phyloP scores from a whole-genome alignment of 495 filamentous ascomycete genomes.

The Viridothelium virens region DNA sequence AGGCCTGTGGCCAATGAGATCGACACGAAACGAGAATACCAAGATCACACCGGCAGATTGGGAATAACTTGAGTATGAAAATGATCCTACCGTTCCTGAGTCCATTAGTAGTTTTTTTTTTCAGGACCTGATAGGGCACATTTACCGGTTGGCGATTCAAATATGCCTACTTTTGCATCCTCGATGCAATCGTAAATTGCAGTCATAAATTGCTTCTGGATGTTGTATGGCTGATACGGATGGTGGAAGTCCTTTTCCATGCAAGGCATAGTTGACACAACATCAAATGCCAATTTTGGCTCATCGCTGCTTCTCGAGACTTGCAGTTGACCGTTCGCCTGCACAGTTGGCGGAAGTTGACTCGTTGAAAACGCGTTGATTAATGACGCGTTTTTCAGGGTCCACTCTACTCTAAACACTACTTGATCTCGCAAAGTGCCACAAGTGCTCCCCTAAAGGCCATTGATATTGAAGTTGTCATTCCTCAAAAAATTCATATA shows the following conservation, averaged over 20 bases:
- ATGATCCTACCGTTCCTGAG: constrained; percentile 35
- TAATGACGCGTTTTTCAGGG: background rate
- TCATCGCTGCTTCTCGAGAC: background rate
- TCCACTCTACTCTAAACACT: background rate
- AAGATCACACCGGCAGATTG: background rate
- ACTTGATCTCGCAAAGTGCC: background rate
- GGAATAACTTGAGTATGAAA: background rate
- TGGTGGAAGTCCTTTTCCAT: constrained; percentile 67
- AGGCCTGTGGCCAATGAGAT: too few species aligned
- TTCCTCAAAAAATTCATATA: background rate
- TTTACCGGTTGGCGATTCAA: constrained; percentile 84
- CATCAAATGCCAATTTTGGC: background rate
- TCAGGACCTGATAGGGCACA: too few species aligned
- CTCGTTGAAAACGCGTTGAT: background rate
- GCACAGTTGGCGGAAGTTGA: background rate
- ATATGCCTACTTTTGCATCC: constrained; percentile 72
- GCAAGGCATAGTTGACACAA: background rate
- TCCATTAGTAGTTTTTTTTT: too few species aligned
- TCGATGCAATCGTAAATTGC: constrained; percentile 77
- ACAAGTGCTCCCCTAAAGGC: background rate
- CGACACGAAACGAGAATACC: background rate
- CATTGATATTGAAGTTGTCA: background rate
- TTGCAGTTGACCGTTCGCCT: background rate
- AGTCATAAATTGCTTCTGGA: constrained; percentile 86
- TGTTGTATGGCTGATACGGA: constrained; percentile 83